Conservation (phyloP, 2,329 filamentous ascomycete species). For the Knufia fluminis region DNA sequence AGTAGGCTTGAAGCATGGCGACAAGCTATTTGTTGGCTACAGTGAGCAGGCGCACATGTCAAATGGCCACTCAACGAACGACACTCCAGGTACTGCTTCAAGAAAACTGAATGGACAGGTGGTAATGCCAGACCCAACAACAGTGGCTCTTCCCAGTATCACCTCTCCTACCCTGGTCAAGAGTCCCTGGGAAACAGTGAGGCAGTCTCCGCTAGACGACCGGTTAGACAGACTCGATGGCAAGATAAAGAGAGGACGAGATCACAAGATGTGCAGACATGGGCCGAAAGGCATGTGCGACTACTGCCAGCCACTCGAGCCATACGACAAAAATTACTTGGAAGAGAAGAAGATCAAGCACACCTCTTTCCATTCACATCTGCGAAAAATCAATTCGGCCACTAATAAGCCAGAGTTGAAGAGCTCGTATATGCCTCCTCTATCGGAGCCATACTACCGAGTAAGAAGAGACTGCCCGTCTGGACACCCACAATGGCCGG, state of each 20-base stretch:
- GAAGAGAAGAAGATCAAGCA: constrained; percentile 98
- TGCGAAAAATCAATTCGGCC: constrained; percentile 88
- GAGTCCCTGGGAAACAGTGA: constrained; percentile 88
- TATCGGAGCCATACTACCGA: constrained; percentile 85
- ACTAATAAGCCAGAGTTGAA: constrained; percentile 94
- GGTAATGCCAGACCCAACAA: constrained; percentile 33
- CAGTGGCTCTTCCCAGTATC: constrained; percentile 36
- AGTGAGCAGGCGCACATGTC: constrained; percentile 45
- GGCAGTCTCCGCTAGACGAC: constrained; percentile 81
- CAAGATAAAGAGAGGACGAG: constrained; percentile 69
- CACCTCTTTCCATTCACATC: constrained; percentile 85
- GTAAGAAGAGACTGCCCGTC: constrained; percentile 84
- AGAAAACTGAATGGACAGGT: constrained; percentile 72
- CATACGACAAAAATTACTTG: constrained; percentile 81
- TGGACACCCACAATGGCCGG: constrained; percentile 86
- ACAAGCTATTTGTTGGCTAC: constrained; percentile 82
- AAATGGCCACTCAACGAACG: constrained; percentile 39
- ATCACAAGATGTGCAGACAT: constrained; percentile 85
- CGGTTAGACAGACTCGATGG: constrained; percentile 77
- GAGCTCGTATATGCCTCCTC: constrained; percentile 89
- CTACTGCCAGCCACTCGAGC: constrained; percentile 94
- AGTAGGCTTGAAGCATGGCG: constrained; percentile 69
- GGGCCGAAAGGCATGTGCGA: constrained; percentile 98
- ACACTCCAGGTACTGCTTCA: constrained; percentile 29
- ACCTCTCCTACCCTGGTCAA: constrained; percentile 47